Evolutionary conservation across 768 basidiomycete species (phyloP), one percentile per base, ranked within the genome.

Genomic region (Pleurotus pulmonarius): DNA sequence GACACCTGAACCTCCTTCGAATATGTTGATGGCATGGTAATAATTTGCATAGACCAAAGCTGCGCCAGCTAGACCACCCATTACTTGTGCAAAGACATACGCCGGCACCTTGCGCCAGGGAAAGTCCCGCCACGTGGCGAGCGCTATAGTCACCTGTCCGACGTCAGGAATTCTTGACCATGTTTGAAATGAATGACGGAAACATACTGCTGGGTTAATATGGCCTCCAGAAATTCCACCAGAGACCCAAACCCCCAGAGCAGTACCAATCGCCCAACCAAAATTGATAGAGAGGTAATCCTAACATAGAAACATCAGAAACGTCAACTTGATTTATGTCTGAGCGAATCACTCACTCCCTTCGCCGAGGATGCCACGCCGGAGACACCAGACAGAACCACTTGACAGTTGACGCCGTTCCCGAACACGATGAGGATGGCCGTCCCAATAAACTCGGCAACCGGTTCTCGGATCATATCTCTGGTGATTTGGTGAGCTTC

Each of bases 141-240:
- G 57, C 13, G 78, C 73, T 59, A 85, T 69, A n/a, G 83, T 85
- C 22, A 83, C 71, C 77, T 79, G 20, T 9, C 29, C 26, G 34
- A 55, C 16, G 1, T 15, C 25, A n/a, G 15, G n/a, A 26, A 24
- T 40, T 11, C 12, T 5, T 12, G 43, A 47, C 29, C 46, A 34
- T 16, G 16, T 46, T 37, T 37, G 48, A 22, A 34, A 46, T 44
- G 29, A 34, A 40, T 9, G 20, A 38, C 3, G 4, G 2, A 55
- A 7, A 70, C 76, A 15, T 67, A 84, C 87, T 29, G 85, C 84
- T 37, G 87, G 87, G 63, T 90, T 90, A 59, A 89, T 80, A 63
- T 91, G 88, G 25, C 87, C 88, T 5, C 86, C 88, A 46, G 88
- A 88, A 56, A 88, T 78, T 46, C 84, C 83, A 48, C 77, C 78